These are phyloP conservation scores for Flaveria trinervia DNA, from an alignment of 129 eudicot genomes.

Conservation along the genomic window DNA sequence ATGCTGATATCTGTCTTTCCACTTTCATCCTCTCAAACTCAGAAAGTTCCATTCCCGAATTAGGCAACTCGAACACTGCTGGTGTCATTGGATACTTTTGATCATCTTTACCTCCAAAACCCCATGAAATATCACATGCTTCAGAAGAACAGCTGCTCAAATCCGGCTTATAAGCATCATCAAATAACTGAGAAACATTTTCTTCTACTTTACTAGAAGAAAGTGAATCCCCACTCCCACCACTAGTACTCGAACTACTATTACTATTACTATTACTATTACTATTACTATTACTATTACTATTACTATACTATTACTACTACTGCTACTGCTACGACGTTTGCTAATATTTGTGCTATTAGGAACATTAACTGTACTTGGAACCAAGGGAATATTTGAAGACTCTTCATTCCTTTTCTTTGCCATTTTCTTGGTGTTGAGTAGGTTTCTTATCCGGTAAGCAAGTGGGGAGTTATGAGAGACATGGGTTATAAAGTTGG, in stretches of 20 bases:
- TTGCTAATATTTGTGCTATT: slow-evolving; percentile 24
- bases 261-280: slow-evolving; percentile 16
- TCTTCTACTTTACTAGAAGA: slow-evolving; percentile 27
- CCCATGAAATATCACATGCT: slow-evolving; percentile 39
- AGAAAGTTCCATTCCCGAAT: slow-evolving; percentile 39
- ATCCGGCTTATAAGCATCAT: slow-evolving; percentile 72
- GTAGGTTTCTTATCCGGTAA: slow-evolving; percentile 62
- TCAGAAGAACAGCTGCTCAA: slow-evolving; percentile 47
- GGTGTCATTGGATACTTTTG: slow-evolving; percentile 43
- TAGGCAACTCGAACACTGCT: slow-evolving; percentile 48
- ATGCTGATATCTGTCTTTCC: slow-evolving; percentile 84
- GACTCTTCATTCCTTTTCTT: slow-evolving; percentile 33
- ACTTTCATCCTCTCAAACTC: slow-evolving; percentile 84
- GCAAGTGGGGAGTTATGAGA: slow-evolving; percentile 75
- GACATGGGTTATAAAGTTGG: slow-evolving; percentile 63
- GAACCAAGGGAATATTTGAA: not conserved
- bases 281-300: slow-evolving; percentile 13
- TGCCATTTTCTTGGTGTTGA: slow-evolving; percentile 57
- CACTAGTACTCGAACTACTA: slow-evolving; percentile 23
- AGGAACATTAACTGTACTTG: slow-evolving; percentile 18
- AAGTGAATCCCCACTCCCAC: slow-evolving; percentile 31
- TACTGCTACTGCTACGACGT: slow-evolving; percentile 3
- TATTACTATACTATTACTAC: slow-evolving; percentile 13
- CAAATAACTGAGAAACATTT: slow-evolving; percentile 44
- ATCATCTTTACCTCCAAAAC: slow-evolving; percentile 32